Evolutionary conservation across 352 stramenopile species (phyloP).

Genomic region (Globisporangium camurandrum): DNA sequence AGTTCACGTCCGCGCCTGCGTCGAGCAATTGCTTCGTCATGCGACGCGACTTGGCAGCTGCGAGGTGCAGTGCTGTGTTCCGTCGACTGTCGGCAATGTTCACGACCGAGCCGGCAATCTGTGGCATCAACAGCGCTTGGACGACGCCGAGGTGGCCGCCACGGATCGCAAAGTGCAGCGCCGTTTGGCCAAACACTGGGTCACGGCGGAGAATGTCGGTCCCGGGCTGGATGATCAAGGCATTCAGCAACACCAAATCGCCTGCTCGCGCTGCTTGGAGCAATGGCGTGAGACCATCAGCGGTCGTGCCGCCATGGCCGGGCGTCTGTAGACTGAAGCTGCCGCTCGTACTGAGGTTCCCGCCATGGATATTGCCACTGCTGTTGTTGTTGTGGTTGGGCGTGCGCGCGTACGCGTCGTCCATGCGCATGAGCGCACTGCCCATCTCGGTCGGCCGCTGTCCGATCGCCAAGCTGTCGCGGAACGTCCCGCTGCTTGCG

Average conservation of each 20-base stretch:
- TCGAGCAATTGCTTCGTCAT: constrained; percentile 60
- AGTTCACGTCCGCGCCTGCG: constrained; percentile 45
- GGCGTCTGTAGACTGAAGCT: constrained; percentile 15
- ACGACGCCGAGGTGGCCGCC: constrained; percentile 56
- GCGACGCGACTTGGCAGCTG: constrained; percentile 50
- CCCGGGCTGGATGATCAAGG: constrained; percentile 56
- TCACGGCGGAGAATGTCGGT: constrained; percentile 64
- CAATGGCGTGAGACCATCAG: constrained; percentile 63
- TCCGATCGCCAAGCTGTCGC: constrained; percentile 34
- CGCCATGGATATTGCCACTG: too few relatives aligned
- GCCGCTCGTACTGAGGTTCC: constrained; percentile 17
- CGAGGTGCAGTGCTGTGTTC: constrained; percentile 56
- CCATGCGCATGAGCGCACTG: constrained; percentile 66
- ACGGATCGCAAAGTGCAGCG: constrained; percentile 63
- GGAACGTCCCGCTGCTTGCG: constrained; percentile 29
- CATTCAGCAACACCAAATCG: constrained; percentile 61
- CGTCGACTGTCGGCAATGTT: constrained; percentile 61
- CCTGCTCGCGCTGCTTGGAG: constrained; percentile 50
- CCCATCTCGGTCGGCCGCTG: constrained; percentile 48
- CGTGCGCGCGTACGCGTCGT: constrained; percentile 48
- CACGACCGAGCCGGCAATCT: constrained; percentile 54
- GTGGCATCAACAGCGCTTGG: constrained; percentile 58
- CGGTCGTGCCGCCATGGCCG: constrained; percentile 5
- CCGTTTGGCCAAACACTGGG: constrained; percentile 57
- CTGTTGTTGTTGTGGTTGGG: too few relatives aligned